Percentiles rank a stretch among this genome's conserved stretches.
Conservation (phyloP, 139 green algal genomes). For the Nannochloris sp. region DNA sequence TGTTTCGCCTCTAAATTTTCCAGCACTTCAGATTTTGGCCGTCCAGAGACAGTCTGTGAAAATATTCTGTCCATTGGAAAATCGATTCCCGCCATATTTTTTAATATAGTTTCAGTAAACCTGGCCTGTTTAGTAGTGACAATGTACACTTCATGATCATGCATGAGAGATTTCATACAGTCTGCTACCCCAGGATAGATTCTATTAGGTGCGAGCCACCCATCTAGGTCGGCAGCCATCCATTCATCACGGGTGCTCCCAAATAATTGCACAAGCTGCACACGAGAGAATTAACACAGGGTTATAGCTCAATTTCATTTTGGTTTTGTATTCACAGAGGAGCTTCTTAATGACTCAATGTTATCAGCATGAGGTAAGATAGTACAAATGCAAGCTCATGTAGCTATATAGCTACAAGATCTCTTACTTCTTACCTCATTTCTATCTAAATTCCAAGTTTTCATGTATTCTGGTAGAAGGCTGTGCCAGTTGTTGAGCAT, state of each 20-base stretch:
- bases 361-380: too few species aligned
- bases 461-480: slow-evolving; percentile 65
- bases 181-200: slow-evolving; percentile 84
- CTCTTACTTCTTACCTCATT: slow-evolving; percentile 34
- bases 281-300: neutral
- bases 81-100: slow-evolving; percentile 68
- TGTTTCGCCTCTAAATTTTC: slow-evolving; percentile 47
- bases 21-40: slow-evolving; percentile 76
- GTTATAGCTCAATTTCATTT: neutral
- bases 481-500: slow-evolving; percentile 73
- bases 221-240: slow-evolving; percentile 80
- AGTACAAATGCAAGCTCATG: too few species aligned
- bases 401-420: too few species aligned
- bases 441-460: slow-evolving; percentile 62
- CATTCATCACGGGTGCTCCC: slow-evolving; percentile 84
- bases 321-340: slow-evolving; percentile 2
- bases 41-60: slow-evolving; percentile 59
- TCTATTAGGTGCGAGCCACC: slow-evolving; percentile 88
- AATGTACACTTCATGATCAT: slow-evolving; percentile 78
- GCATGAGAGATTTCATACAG: slow-evolving; percentile 46
- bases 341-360: too few species aligned
- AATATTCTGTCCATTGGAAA: slow-evolving; percentile 82
- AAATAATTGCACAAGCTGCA: slow-evolving; percentile 86
- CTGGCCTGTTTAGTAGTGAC: slow-evolving; percentile 97
- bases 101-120: slow-evolving; percentile 78